Conservation (phyloP, 2,329 filamentous ascomycete species). For the Ceratocystis destructans region DNA sequence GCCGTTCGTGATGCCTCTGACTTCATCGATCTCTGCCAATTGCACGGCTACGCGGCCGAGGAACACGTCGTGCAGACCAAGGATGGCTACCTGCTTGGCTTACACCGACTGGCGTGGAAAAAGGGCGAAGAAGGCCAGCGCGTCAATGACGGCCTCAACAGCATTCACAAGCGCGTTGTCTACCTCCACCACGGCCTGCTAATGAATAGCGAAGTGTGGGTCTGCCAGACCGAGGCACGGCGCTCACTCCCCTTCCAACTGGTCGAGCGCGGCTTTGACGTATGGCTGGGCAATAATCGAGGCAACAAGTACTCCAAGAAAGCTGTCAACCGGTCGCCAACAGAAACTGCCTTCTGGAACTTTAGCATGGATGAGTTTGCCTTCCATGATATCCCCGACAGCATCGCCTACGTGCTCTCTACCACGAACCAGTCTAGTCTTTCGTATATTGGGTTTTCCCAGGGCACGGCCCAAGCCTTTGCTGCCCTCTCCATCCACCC, state of each 20-base stretch:
- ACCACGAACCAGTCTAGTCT: constrained; percentile 71
- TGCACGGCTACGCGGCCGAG: constrained; percentile 86
- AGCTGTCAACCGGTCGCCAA: constrained; percentile 61
- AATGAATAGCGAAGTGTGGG: constrained; percentile 99
- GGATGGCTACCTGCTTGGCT: constrained; percentile 81
- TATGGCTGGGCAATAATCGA: constrained; percentile 95
- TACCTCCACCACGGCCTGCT: constrained; percentile 92
- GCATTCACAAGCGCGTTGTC: constrained; percentile 67
- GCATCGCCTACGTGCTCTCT: constrained; percentile 77
- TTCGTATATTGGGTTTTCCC: constrained; percentile 94
- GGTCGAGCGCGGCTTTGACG: constrained; percentile 84
- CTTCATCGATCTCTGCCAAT: constrained; percentile 82
- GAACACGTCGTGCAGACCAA: constrained; percentile 92
- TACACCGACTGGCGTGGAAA: constrained; percentile 75
- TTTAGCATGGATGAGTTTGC: constrained; percentile 98
- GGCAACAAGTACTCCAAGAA: constrained; percentile 99
- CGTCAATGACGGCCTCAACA: constrained; percentile 58
- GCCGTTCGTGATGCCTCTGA: constrained; percentile 76
- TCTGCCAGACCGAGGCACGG: constrained; percentile 75
- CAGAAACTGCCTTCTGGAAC: constrained; percentile 74
- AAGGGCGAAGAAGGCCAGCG: constrained; percentile 66
- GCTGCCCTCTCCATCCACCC: constrained; percentile 87
- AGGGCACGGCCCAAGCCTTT: constrained; percentile 94
- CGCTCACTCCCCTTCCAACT: constrained; percentile 78
- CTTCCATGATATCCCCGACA: constrained; percentile 92